These are phyloP conservation scores for Leonotis leonurus DNA, from an alignment of 257 asterid species.

Conservation along the genomic window DNA sequence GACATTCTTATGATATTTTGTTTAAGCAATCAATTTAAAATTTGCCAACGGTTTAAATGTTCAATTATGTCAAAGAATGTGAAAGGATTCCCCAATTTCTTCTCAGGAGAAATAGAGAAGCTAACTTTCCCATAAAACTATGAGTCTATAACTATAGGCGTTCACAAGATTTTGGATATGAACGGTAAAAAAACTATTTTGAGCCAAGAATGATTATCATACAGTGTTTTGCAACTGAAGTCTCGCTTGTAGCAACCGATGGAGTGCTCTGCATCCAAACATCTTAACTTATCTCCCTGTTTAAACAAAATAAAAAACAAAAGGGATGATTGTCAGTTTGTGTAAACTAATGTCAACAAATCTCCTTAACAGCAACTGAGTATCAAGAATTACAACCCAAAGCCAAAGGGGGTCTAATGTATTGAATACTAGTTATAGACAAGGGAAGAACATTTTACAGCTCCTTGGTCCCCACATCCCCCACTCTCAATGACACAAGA, in stretches of 20 bases:
- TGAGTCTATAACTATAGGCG: background rate
- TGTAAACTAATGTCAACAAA: background rate
- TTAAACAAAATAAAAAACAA: background rate
- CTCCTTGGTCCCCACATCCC: background rate
- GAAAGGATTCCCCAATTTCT: background rate
- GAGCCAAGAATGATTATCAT: background rate
- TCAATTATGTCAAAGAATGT: background rate
- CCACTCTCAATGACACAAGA: background rate
- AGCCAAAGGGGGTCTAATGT: background rate
- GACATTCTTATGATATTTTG: background rate
- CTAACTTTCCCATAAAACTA: background rate
- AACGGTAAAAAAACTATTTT: too few species aligned
- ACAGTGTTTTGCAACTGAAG: conserved; percentile 28
- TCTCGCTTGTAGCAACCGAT: conserved; percentile 27
- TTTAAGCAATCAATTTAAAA: too few species aligned
- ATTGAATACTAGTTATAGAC: background rate
- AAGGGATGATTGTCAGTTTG: background rate
- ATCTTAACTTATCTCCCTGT: conserved; percentile 24
- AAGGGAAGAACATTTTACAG: background rate
- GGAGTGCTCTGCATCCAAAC: conserved; percentile 40
- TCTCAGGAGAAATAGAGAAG: background rate
- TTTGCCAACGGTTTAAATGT: too few species aligned
- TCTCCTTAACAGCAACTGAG: background rate
- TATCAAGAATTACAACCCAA: background rate
- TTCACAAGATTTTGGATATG: background rate